These are phyloP conservation scores for Fimicolochytrium jonesii DNA, from an alignment of 192 early-diverging fungal species.

Conservation along the genomic window DNA sequence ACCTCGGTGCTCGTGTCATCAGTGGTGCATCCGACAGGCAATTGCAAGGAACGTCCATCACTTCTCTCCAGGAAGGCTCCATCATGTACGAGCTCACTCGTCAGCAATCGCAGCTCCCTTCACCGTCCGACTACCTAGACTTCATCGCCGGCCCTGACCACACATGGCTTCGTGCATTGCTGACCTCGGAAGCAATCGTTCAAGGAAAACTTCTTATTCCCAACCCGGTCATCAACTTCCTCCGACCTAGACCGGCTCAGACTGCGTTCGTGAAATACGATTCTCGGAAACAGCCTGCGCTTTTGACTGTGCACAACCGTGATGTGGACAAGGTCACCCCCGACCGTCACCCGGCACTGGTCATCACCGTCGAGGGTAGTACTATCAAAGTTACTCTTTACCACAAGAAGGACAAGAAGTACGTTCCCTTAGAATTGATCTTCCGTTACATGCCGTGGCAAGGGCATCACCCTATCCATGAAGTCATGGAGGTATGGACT, in stretches of 20 bases:
- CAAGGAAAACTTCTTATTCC: constrained; percentile 55
- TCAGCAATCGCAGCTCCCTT: constrained; percentile 51
- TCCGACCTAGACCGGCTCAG: constrained; percentile 42
- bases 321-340: constrained; percentile 34
- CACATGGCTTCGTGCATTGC: constrained; percentile 81
- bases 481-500: constrained; percentile 68
- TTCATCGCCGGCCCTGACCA: constrained; percentile 66
- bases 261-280: constrained; percentile 44
- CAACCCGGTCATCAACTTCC: constrained; percentile 43
- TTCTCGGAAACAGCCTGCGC: constrained; percentile 31
- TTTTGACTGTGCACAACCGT: constrained; percentile 42
- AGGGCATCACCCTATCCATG: constrained; percentile 81
- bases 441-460: constrained; percentile 77
- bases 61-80: constrained; percentile 32
- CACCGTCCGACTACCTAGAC: constrained; percentile 62
- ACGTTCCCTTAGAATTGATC: constrained; percentile 72
- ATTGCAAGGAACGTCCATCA: constrained; percentile 38
- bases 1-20: constrained; percentile 53
- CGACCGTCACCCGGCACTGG: constrained; percentile 37
- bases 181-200: constrained; percentile 72
- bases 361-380: constrained; percentile 40
- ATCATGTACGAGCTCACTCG: constrained; percentile 59
- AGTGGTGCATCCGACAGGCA: constrained; percentile 30
- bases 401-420: constrained; percentile 57
- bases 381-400: constrained; percentile 55